These are phyloP conservation scores for Sporothrix sp. DNA, from an alignment of 2,329 filamentous ascomycete genomes.

Conservation along the genomic window DNA sequence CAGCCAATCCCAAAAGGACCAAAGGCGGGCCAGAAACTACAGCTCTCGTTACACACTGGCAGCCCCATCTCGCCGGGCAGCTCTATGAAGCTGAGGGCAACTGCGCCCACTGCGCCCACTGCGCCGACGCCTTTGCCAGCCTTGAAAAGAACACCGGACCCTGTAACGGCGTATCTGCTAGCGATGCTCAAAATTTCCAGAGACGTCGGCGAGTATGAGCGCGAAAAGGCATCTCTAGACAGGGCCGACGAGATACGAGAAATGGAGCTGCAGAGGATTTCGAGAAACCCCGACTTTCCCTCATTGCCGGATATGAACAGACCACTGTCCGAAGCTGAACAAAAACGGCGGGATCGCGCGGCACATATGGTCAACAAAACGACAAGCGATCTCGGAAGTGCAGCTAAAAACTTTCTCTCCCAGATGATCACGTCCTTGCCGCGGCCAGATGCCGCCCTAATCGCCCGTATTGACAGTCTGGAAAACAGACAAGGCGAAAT, in stretches of 20 bases:
- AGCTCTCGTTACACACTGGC: not conserved
- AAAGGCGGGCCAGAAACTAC: not conserved
- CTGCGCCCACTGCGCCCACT: no score
- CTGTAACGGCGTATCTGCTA: no score
- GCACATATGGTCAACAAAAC: not conserved
- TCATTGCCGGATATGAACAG: constrained; percentile 3
- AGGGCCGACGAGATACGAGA: not conserved
- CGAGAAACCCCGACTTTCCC: constrained; percentile 13
- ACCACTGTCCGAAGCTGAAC: not conserved
- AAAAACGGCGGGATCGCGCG: not conserved
- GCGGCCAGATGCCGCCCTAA: not conserved
- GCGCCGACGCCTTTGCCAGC: not conserved
- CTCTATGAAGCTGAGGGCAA: no score
- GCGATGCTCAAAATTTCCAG: constrained; percentile 3
- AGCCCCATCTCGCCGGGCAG: not conserved
- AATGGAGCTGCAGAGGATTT: not conserved
- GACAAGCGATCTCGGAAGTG: not conserved
- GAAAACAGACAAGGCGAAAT: not conserved
- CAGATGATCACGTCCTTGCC: not conserved
- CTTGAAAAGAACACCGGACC: no score
- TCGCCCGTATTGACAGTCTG: not conserved
- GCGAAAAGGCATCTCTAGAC: constrained; percentile 1
- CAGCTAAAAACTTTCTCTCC: not conserved
- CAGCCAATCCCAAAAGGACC: not conserved
- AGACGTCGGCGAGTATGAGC: constrained; percentile 3